Evolutionary conservation across 2,329 filamentous ascomycete species (phyloP).

Genomic region (Diaporthe citri): DNA sequence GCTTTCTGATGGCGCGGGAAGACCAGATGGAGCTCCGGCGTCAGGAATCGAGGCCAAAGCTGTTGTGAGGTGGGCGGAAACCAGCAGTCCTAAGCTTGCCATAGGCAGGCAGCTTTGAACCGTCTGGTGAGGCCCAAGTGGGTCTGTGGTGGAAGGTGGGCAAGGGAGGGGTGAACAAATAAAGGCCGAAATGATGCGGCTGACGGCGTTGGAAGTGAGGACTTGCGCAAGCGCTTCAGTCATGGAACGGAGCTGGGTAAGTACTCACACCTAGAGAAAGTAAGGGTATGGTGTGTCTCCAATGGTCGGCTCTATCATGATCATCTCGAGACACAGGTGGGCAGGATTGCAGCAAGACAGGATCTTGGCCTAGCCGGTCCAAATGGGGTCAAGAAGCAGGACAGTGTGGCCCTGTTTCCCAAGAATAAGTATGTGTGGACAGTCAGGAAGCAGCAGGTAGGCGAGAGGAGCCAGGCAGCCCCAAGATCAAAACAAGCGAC

Average conservation of each 20-base stretch:
- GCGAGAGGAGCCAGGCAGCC: constrained; percentile 4
- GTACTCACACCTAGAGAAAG: constrained; percentile 32
- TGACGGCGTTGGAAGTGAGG: not conserved
- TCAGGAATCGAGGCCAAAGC: not conserved
- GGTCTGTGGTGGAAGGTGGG: constrained; percentile 23
- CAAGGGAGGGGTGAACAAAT: constrained; percentile 34
- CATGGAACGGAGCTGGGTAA: not conserved
- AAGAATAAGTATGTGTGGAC: constrained; percentile 17
- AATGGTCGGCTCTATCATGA: constrained; percentile 34
- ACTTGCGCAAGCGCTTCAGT: not conserved
- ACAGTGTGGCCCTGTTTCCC: not conserved
- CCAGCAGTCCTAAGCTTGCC: constrained; percentile 17
- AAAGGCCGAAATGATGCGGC: not conserved
- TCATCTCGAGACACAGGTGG: constrained; percentile 32
- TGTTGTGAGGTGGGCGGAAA: constrained; percentile 6
- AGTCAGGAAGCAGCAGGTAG: constrained; percentile 2
- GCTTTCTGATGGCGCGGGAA: constrained; percentile 1
- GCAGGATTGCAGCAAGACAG: constrained; percentile 27
- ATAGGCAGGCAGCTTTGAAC: not conserved
- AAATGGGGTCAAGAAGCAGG: constrained; percentile 9
- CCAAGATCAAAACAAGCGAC: constrained; percentile 24
- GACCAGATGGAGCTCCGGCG: constrained; percentile 3
- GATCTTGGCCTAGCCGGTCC: constrained; percentile 31
- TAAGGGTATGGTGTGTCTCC: constrained; percentile 25
- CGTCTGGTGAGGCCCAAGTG: constrained; percentile 26